Conservation (phyloP, 2,329 filamentous ascomycete species). For the Coniochaeta pulveracea region DNA sequence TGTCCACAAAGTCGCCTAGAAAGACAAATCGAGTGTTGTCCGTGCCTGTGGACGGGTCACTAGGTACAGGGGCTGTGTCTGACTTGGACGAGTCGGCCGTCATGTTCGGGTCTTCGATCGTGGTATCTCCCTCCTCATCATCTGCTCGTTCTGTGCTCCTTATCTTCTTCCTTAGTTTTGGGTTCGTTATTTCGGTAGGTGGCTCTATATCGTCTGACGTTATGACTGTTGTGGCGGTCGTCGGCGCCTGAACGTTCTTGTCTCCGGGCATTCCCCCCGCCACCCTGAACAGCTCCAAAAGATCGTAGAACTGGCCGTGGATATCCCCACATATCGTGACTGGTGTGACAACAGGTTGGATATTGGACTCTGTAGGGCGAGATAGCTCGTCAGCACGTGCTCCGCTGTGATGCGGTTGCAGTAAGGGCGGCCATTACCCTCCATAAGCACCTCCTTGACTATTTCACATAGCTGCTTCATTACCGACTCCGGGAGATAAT, state of each 20-base stretch:
- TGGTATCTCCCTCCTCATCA: conserved; percentile 32
- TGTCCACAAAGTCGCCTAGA: conserved; percentile 88
- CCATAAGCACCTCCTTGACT: conserved; percentile 98
- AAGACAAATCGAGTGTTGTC: conserved; percentile 48
- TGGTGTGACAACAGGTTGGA: conserved; percentile 92
- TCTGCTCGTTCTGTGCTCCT: conserved; percentile 46
- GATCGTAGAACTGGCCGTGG: conserved; percentile 96
- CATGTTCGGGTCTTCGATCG: conserved; percentile 24
- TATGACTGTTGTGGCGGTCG: conserved; percentile 62
- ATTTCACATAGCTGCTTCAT: conserved; percentile 99
- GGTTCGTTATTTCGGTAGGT: conserved; percentile 77
- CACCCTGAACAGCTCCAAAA: conserved; percentile 92
- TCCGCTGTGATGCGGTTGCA: neutral
- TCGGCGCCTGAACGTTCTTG: conserved; percentile 54
- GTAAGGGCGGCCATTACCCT: conserved; percentile 45
- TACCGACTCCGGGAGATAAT: conserved; percentile 87
- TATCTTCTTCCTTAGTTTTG: conserved; percentile 78
- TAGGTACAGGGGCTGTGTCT: no score
- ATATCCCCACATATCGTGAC: conserved; percentile 98
- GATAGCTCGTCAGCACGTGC: conserved; percentile 1
- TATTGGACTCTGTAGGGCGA: conserved; percentile 70
- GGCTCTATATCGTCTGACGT: conserved; percentile 88
- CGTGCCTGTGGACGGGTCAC: conserved; percentile 23
- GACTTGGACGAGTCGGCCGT: conserved; percentile 20
- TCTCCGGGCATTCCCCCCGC: conserved; percentile 94